These are phyloP conservation scores for Wickerhamiella musiphila DNA, from an alignment of 805 yeast genomes.

Conservation along the genomic window DNA sequence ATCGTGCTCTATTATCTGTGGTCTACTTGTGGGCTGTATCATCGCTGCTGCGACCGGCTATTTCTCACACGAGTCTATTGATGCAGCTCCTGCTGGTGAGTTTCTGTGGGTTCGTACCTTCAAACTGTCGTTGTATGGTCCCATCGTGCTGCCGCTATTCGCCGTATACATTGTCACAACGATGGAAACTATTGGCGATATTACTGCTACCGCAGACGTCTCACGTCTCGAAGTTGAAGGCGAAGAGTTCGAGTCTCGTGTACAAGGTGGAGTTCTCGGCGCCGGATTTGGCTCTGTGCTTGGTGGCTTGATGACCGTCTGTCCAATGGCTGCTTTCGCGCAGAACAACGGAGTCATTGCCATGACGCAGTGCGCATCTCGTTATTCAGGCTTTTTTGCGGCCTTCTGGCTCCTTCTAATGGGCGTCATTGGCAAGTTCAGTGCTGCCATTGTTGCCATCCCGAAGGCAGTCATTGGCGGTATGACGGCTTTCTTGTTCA, in stretches of 20 bases:
- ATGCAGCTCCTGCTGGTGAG: constrained; percentile 62
- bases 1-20: constrained; percentile 80
- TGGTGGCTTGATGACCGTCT: constrained; percentile 62
- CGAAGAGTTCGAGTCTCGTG: constrained; percentile 57
- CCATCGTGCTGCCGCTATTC: constrained; percentile 67
- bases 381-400: constrained; percentile 66
- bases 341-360: constrained; percentile 93
- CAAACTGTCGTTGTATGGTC: constrained; percentile 59
- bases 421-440: constrained; percentile 79
- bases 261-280: constrained; percentile 85
- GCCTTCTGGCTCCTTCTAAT: constrained; percentile 63
- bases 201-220: constrained; percentile 87
- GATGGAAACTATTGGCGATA: constrained; percentile 92
- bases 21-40: constrained; percentile 73
- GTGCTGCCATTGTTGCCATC: constrained; percentile 74
- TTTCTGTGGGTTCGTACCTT: constrained; percentile 83
- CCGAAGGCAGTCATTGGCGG: constrained; percentile 75
- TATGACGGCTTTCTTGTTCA: constrained; percentile 63
- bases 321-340: constrained; percentile 88
- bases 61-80: constrained; percentile 40
- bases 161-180: constrained; percentile 68
- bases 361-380: constrained; percentile 78
- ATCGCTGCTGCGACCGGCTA: constrained; percentile 86
- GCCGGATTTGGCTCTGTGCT: constrained; percentile 70
- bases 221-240: constrained; percentile 77